A percentile compares a stretch with the other conserved stretches of the same genome.
These are phyloP conservation scores for Sporothrix phasma DNA, from an alignment of 2,329 filamentous ascomycete genomes.

Conservation along the genomic window DNA sequence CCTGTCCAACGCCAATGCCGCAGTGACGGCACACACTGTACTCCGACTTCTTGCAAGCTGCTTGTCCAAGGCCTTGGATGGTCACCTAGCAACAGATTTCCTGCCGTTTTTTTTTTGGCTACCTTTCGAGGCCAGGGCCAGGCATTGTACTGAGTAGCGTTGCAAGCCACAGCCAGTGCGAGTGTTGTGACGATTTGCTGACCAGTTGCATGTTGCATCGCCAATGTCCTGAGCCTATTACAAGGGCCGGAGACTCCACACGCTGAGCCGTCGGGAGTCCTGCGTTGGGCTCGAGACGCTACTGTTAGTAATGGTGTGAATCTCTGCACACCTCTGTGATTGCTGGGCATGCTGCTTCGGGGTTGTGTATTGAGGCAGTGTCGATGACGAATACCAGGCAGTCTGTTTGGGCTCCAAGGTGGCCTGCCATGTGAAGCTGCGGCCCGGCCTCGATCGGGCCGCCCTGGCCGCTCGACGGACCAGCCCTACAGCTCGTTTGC, in stretches of 20 bases:
- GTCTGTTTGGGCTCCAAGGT: not conserved
- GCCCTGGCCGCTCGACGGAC: not conserved
- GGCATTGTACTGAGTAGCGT: not conserved
- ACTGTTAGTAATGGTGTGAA: no score
- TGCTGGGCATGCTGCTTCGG: not conserved
- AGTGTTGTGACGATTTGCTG: not conserved
- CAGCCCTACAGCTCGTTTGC: not conserved
- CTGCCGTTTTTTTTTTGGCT: no score
- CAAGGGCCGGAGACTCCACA: slow-evolving; percentile 1
- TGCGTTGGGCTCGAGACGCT: no score
- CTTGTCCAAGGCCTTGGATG: no score
- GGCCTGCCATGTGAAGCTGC: not conserved
- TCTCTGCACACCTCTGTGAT: not conserved
- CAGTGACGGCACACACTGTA: not conserved
- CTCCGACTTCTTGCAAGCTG: no score
- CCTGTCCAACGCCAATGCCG: not conserved
- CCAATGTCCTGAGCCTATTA: not conserved
- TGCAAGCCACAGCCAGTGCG: not conserved
- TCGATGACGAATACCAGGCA: not conserved
- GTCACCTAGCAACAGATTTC: no score
- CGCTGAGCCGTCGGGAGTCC: not conserved
- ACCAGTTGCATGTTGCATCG: not conserved
- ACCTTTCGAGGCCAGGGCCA: no score
- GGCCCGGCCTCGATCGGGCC: slow-evolving; percentile 3
- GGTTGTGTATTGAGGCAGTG: not conserved